Evolutionary conservation across 441 rosid genomes (phyloP), one percentile per base, ranked within the genome.

Genomic region (Pelargonium australe): DNA sequence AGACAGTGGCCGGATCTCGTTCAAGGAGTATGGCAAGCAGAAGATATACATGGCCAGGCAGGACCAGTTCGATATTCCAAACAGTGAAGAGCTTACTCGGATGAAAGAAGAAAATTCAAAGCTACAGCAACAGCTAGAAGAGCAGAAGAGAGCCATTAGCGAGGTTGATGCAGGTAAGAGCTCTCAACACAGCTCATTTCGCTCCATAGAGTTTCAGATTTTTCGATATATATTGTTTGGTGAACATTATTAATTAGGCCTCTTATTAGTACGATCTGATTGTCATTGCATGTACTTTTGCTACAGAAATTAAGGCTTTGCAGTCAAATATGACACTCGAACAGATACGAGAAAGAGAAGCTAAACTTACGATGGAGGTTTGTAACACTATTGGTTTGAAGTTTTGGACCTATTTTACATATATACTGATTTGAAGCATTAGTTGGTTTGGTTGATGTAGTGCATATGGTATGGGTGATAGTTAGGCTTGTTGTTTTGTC

Each of bases 1-100:
- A 51, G 99, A 91, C 68, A 62, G 70, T 0, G 87, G 92, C 4
- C 83, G 83, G 76, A 90, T 94, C 68, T 84, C 94, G 0, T 91
- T 85, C 72, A 91, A 90, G 80, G 99, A 94, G 85, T 88, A 89
- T 73, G 99, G 96, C 19, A 88, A 91, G 81, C 97, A 94, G 89
- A 94, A 94, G 79, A 76, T 94, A 65, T 91, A 89, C 76, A 67
- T 94, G 45, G 97, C 99, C 37, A 84, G 87, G 69, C 97, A 91
- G 77, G 97, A 89, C 80, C 99, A 86, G 83, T 91, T 89, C 65
- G 80, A 90, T 66, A 89, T 91, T 72, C 96, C 94, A 3, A 87
- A 88, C 84, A 77, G n/a, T 0, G 95, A 90, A 62, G 96, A 90
- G 80, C 91, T 95, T 79, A 83, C 75, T 78, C 80, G 10, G 40